phyloP scores from a whole-genome alignment of 2,329 filamentous ascomycete genomes.

The Diaporthe vaccinii region DNA sequence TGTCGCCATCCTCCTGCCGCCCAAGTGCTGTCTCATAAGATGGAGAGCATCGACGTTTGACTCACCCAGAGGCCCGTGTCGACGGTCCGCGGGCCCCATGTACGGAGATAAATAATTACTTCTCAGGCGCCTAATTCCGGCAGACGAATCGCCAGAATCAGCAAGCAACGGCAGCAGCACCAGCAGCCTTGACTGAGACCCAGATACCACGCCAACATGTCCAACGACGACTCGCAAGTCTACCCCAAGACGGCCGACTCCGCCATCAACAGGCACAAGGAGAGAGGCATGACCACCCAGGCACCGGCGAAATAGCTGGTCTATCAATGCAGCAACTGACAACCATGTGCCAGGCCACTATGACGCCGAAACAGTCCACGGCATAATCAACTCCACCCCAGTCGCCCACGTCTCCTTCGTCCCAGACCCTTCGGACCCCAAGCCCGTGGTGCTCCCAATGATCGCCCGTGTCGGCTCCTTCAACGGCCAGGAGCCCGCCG shows the following conservation, averaged over 20 bases:
- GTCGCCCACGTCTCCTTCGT: slow-evolving; percentile 87
- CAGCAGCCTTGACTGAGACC: not conserved
- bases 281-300: slow-evolving; percentile 30
- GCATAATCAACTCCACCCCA: slow-evolving; percentile 79
- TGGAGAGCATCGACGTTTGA: not conserved
- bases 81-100: slow-evolving; percentile 21
- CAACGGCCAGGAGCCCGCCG: slow-evolving; percentile 73
- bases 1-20: not conserved
- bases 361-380: slow-evolving; percentile 77
- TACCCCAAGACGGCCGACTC: slow-evolving; percentile 38
- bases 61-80: not conserved
- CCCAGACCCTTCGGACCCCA: slow-evolving; percentile 69
- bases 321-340: not conserved
- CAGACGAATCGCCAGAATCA: not conserved
- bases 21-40: slow-evolving; percentile 10
- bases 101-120: slow-evolving; percentile 19
- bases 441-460: slow-evolving; percentile 86
- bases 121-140: not conserved
- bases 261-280: slow-evolving; percentile 41
- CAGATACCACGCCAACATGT: slow-evolving; percentile 14
- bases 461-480: slow-evolving; percentile 86
- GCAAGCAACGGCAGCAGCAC: not conserved
- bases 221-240: slow-evolving; percentile 5
- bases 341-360: slow-evolving; percentile 72
- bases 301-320: no score